phyloP scores from a whole-genome alignment of 805 yeast genomes.

The Candida mattraensis region DNA sequence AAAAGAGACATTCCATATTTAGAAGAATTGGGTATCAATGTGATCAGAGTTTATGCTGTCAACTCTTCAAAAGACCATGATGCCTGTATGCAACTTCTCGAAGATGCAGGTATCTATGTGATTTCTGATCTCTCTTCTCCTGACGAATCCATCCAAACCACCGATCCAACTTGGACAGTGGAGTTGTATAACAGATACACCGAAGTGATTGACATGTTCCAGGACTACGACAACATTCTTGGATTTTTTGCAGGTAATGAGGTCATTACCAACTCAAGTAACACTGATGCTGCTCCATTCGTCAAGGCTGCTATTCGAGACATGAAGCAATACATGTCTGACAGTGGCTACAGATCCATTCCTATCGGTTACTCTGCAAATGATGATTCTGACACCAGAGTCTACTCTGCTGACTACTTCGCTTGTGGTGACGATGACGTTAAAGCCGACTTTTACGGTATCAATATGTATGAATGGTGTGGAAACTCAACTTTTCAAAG shows the following conservation, averaged over 20 bases:
- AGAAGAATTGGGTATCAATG: slow-evolving; percentile 65
- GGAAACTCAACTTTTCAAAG: slow-evolving; percentile 56
- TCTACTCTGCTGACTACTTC: slow-evolving; percentile 77
- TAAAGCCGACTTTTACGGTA: slow-evolving; percentile 77
- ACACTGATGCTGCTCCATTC: slow-evolving; percentile 88
- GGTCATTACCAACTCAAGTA: slow-evolving; percentile 80
- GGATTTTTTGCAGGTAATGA: slow-evolving; percentile 99
- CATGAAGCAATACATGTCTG: slow-evolving; percentile 69
- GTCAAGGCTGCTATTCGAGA: slow-evolving; percentile 97
- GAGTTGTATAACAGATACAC: slow-evolving; percentile 75
- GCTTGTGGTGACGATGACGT: slow-evolving; percentile 72
- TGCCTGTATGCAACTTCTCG: slow-evolving; percentile 70
- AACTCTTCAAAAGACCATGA: slow-evolving; percentile 72
- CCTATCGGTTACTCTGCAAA: slow-evolving; percentile 95
- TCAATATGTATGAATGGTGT: slow-evolving; percentile 90
- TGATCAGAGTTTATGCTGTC: slow-evolving; percentile 83
- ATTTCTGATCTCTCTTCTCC: slow-evolving; percentile 91
- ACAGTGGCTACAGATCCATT: slow-evolving; percentile 65
- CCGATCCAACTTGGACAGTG: slow-evolving; percentile 75
- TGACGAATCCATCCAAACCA: slow-evolving; percentile 70
- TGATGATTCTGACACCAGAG: slow-evolving; percentile 82
- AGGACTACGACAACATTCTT: slow-evolving; percentile 73
- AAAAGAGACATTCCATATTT: slow-evolving; percentile 82
- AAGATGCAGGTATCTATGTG: slow-evolving; percentile 88
- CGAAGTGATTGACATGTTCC: slow-evolving; percentile 76